A percentile compares a stretch with the other conserved stretches of the same genome.
phyloP scores from a whole-genome alignment of 257 asterid species.

The Linderniella brevidens region DNA sequence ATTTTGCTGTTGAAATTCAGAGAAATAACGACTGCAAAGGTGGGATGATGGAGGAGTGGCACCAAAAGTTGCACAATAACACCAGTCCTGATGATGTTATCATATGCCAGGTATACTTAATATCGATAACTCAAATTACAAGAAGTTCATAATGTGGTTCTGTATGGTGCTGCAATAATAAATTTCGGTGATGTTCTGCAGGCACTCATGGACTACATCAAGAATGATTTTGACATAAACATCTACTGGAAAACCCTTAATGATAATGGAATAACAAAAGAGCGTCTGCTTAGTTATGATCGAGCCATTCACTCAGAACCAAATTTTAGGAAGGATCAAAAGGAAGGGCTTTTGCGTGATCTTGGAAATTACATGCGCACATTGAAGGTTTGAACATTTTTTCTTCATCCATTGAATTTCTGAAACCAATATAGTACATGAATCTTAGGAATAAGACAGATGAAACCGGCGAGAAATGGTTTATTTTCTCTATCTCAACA shows the following conservation, averaged over 20 bases:
- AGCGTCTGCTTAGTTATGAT: constrained; percentile 95
- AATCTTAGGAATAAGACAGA: too few species aligned
- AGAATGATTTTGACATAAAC: constrained; percentile 62
- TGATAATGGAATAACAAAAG: constrained; percentile 88
- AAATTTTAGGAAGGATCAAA: constrained; percentile 60
- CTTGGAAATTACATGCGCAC: constrained; percentile 89
- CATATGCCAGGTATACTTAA: constrained; percentile 77
- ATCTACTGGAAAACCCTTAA: constrained; percentile 90
- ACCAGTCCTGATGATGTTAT: constrained; percentile 98
- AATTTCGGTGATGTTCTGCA: constrained; percentile 20
- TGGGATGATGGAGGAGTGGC: constrained; percentile 99
- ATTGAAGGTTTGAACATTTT: constrained; percentile 62
- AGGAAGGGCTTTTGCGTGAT: constrained; percentile 83
- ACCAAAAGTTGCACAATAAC: constrained; percentile 93
- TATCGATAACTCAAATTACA: constrained; percentile 8
- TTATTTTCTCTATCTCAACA: too few species aligned
- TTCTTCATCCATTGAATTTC: too few species aligned
- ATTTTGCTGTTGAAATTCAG: constrained; percentile 28
- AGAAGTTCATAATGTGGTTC: background rate
- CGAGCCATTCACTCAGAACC: constrained; percentile 95
- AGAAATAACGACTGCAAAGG: constrained; percentile 90
- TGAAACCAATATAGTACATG: background rate
- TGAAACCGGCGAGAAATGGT: too few species aligned
- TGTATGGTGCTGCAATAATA: constrained; percentile 2
- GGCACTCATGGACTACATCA: constrained; percentile 86